phyloP scores from a whole-genome alignment of 1,284 basidiomycete genomes.

The Ustilago esculenta region DNA sequence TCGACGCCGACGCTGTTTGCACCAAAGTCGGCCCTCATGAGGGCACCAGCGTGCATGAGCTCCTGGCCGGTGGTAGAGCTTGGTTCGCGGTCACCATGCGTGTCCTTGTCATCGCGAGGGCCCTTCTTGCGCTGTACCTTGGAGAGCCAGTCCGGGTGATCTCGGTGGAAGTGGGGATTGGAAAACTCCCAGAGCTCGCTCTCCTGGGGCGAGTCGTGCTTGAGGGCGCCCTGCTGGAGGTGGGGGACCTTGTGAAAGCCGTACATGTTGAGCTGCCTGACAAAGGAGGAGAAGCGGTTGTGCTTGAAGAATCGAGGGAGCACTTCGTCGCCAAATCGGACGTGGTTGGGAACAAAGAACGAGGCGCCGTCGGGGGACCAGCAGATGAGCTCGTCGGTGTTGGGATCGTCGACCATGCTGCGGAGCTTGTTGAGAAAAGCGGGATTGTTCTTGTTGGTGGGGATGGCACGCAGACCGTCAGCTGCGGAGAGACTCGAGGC shows the following conservation, averaged over 20 bases:
- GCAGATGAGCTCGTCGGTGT: constrained; percentile 82
- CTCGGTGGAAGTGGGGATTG: constrained; percentile 87
- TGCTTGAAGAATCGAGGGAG: constrained; percentile 68
- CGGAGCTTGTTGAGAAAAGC: constrained; percentile 88
- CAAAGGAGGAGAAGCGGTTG: constrained; percentile 83
- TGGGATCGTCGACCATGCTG: constrained; percentile 90
- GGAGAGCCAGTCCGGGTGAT: constrained; percentile 87
- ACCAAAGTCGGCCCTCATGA: constrained; percentile 52
- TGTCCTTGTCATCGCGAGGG: constrained; percentile 66
- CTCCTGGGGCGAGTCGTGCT: constrained; percentile 69
- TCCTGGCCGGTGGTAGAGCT: constrained; percentile 29
- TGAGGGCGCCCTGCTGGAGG: constrained; percentile 90
- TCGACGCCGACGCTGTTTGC: constrained; percentile 9
- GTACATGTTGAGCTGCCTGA: constrained; percentile 85
- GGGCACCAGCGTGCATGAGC: constrained; percentile 38
- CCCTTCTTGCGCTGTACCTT: constrained; percentile 78
- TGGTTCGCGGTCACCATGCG: constrained; percentile 19
- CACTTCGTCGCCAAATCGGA: constrained; percentile 84
- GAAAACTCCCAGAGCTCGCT: constrained; percentile 93
- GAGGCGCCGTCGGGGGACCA: constrained; percentile 90
- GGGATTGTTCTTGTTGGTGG: constrained; percentile 71
- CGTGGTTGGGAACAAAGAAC: constrained; percentile 92
- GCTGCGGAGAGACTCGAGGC: constrained; percentile 11
- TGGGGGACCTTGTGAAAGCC: constrained; percentile 73
- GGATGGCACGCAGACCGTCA: constrained; percentile 36